Conservation (phyloP, 1,139 yeast genomes). For the Geotrichum cucujoidarum region DNA sequence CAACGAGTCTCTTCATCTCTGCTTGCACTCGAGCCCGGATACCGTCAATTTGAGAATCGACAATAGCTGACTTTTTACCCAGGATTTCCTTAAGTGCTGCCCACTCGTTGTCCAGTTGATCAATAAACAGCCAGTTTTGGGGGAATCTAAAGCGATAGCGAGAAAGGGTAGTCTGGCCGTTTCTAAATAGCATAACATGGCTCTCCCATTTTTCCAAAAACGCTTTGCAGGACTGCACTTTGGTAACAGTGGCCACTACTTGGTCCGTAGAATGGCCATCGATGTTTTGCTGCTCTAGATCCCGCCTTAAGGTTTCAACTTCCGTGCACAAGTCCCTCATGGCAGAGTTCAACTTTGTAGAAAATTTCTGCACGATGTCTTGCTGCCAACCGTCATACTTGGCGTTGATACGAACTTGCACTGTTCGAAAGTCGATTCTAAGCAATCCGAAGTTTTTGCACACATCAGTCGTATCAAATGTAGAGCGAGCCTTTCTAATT, state of each 20-base stretch:
- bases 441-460: conserved; percentile 42
- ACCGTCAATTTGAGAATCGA: conserved; percentile 45
- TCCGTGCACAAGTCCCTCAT: conserved; percentile 34
- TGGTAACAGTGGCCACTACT: conserved; percentile 38
- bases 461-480: conserved; percentile 51
- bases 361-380: conserved; percentile 45
- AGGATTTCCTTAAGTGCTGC: conserved; percentile 45
- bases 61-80: conserved; percentile 37
- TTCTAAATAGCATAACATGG: conserved; percentile 31
- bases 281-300: conserved; percentile 36
- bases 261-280: conserved; percentile 40
- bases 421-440: conserved; percentile 45
- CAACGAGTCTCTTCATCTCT: conserved; percentile 42
- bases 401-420: conserved; percentile 50
- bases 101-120: conserved; percentile 56
- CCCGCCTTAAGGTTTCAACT: conserved; percentile 32
- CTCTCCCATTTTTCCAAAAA: conserved; percentile 36
- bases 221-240: conserved; percentile 33
- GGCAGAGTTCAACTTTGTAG: conserved; percentile 35
- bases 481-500: conserved; percentile 43
- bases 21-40: conserved; percentile 43
- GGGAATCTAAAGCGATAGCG: conserved; percentile 49
- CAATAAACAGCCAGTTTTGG: conserved; percentile 54
- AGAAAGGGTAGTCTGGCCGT: conserved; percentile 46
- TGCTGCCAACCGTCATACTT: conserved; percentile 59